phyloP scores from a whole-genome alignment of 352 stramenopile species.

The Albugo candida region DNA sequence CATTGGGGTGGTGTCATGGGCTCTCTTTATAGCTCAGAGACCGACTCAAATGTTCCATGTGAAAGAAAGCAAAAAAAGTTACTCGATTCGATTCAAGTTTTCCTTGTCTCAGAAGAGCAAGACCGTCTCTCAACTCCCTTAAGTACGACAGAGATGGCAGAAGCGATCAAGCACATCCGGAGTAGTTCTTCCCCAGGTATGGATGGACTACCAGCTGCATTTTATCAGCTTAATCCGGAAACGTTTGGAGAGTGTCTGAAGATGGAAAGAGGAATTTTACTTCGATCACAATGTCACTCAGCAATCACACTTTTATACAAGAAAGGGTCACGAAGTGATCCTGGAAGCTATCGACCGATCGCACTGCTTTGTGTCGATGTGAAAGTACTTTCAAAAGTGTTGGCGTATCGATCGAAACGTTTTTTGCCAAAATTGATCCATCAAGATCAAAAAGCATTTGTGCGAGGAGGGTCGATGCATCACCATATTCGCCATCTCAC shows the following conservation, averaged over 20 bases:
- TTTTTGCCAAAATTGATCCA: background rate
- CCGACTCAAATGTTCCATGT: no score
- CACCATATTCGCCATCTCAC: background rate
- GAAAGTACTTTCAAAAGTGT: background rate
- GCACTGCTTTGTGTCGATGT: background rate
- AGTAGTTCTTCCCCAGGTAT: background rate
- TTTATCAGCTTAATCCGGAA: background rate
- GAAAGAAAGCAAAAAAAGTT: no score
- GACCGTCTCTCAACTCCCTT: no score
- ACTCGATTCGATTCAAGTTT: no score
- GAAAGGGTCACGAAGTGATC: background rate
- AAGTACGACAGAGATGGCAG: no score
- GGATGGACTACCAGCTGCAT: background rate
- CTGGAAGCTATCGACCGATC: background rate
- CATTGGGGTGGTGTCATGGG: no score
- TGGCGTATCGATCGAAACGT: background rate
- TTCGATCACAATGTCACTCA: background rate
- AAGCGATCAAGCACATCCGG: no score
- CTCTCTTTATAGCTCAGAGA: no score
- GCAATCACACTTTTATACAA: background rate
- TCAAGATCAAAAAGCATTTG: slow-evolving; percentile 1
- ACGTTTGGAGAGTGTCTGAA: background rate
- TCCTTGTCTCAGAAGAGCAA: no score
- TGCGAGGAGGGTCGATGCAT: background rate
- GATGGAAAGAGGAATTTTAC: background rate